Evolutionary conservation across 139 green algal species (phyloP).

Genomic region (Asterochloris erici): DNA sequence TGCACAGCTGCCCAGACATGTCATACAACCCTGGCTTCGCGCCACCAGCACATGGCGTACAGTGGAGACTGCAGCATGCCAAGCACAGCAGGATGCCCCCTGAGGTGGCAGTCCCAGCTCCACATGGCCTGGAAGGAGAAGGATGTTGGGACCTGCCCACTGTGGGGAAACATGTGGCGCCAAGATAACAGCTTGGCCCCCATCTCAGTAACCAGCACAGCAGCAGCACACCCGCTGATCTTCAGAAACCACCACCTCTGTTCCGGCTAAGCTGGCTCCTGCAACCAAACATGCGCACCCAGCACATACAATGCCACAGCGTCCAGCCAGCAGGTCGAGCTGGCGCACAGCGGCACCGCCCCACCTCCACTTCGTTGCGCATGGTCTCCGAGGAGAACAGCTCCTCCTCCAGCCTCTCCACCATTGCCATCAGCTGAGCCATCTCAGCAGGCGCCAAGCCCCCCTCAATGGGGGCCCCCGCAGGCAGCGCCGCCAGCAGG

Average conservation of each 20-base stretch:
- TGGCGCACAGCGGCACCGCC: neutral
- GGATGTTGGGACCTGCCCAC: no score
- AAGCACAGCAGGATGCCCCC: no score
- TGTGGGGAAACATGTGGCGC: no score
- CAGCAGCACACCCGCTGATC: neutral
- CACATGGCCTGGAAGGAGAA: no score
- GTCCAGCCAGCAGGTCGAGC: neutral
- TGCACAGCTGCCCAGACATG: no score
- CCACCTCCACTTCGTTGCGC: constrained; percentile 24
- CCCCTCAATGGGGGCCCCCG: neutral
- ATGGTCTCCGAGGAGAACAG: constrained; percentile 25
- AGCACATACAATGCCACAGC: neutral
- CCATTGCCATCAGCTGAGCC: constrained; percentile 24
- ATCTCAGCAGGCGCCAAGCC: neutral
- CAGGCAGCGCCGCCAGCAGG: neutral
- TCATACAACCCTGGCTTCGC: no score
- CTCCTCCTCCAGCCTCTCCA: constrained; percentile 32
- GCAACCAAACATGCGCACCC: no score
- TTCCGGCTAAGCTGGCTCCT: no score
- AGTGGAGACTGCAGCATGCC: no score
- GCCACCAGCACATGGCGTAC: no score
- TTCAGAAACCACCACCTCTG: neutral
- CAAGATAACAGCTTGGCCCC: no score
- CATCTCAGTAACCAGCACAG: neutral
- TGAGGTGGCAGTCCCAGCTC: no score